Evolutionary conservation across 495 filamentous ascomycete genomes (phyloP).

Genomic region (Oleoguttula mirabilis): DNA sequence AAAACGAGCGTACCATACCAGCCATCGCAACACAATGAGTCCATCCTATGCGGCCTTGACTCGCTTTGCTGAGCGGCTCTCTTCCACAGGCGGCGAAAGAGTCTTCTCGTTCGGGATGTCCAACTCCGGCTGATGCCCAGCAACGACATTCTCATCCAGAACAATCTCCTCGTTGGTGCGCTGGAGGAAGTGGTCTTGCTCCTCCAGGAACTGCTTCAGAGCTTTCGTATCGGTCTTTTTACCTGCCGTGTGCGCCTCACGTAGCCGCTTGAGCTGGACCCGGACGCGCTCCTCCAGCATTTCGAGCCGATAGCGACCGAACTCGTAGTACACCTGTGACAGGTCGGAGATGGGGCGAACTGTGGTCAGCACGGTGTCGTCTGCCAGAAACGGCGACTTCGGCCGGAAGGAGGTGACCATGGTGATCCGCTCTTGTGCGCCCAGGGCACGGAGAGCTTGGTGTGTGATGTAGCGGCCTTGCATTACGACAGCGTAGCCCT

Average conservation of each 20-base stretch:
- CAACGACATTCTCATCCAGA: slow-evolving; percentile 39
- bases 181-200: slow-evolving; percentile 44
- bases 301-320: slow-evolving; percentile 56
- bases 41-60: not conserved
- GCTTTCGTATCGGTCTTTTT: slow-evolving; percentile 31
- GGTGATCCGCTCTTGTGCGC: slow-evolving; percentile 54
- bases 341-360: slow-evolving; percentile 55
- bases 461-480: slow-evolving; percentile 65
- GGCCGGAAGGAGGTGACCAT: slow-evolving; percentile 65
- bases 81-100: not conserved
- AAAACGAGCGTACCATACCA: too few species aligned
- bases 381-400: slow-evolving; percentile 42
- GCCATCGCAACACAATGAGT: too few species aligned
- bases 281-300: slow-evolving; percentile 49
- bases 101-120: slow-evolving; percentile 14
- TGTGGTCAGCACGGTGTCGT: slow-evolving; percentile 56
- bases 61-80: not conserved
- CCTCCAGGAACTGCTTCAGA: slow-evolving; percentile 33
- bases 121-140: slow-evolving; percentile 37
- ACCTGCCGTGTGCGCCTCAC: slow-evolving; percentile 21
- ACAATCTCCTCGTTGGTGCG: slow-evolving; percentile 48
- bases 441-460: slow-evolving; percentile 52
- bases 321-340: slow-evolving; percentile 58
- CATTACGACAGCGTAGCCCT: slow-evolving; percentile 57
- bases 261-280: slow-evolving; percentile 22